Base-by-base conservation (phyloP, 257 asterid species). In the Cruciata laevipes region DNA sequence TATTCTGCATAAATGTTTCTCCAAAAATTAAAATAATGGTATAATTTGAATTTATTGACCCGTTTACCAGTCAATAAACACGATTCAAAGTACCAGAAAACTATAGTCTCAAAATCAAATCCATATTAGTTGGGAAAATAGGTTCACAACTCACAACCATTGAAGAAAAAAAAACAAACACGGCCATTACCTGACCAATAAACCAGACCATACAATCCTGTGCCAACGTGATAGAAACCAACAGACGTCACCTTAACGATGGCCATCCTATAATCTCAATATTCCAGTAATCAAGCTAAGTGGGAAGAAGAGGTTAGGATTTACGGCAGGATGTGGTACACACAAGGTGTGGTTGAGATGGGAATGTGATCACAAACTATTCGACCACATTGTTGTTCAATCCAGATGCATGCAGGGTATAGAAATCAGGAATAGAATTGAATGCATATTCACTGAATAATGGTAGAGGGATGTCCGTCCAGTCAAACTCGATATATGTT, bases 231-330 rank as follows among this genome's bases (percentile, higher is more conserved):
- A 70, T 90, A 47, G 0, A 0, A 14, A 16, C 3, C 14, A 37
- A 37, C 53, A 20, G 14, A 47, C 53, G 53, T 16, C 53, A 47
- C 53, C 53, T 47, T 7, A 7, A 5, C 6, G 58, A 83, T 17
- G 20, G 1, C 59, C 59, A 25, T 1, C 24, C 25, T 10, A n/a
- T 18, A 53, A 1, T 18, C 13, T 23, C 33, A 57, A 57, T 57
- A 33, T 4, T 11, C 7, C 11, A 72, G 63, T 51, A 51, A 71
- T 71, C 72, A 71, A 75, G 33, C 59, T 57, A 70, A 58, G 74
- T 71, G 67, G 76, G 78, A 84, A 89, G 88, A 89, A 73, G 92
- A 86, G 92, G 95, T 74, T 81, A 82, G 78, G 74, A 88, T 80
- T 89, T 80, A 57, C 81, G 69, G 70, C 79, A 73, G 85, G 32